phyloP scores from a whole-genome alignment of 2,329 filamentous ascomycete genomes.

The Fusarium brachygibbosum region DNA sequence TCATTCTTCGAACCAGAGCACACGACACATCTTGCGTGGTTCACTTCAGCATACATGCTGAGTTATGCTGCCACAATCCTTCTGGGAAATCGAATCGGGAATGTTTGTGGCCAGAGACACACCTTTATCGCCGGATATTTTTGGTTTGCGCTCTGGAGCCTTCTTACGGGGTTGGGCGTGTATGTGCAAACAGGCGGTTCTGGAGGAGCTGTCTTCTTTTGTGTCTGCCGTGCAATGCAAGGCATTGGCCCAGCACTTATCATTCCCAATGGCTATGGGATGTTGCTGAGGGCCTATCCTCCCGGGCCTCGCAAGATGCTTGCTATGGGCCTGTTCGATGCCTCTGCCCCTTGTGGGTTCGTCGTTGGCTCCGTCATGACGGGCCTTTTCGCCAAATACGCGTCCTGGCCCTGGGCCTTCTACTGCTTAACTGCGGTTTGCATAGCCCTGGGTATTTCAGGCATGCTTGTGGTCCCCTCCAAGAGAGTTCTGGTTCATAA shows the following conservation, averaged over 20 bases:
- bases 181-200: constrained; percentile 29
- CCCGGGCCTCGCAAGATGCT: constrained; percentile 45
- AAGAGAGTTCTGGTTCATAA: constrained; percentile 42
- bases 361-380: constrained; percentile 46
- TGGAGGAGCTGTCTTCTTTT: constrained; percentile 42
- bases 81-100: constrained; percentile 44
- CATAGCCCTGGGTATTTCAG: constrained; percentile 38
- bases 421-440: constrained; percentile 43
- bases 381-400: constrained; percentile 42
- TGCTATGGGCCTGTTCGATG: constrained; percentile 45
- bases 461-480: constrained; percentile 41
- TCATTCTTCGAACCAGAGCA: constrained; percentile 42
- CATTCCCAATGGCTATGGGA: constrained; percentile 43
- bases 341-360: constrained; percentile 43
- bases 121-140: constrained; percentile 44
- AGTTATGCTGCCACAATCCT: constrained; percentile 41
- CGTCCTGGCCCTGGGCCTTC: constrained; percentile 47
- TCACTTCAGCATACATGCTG: constrained; percentile 44
- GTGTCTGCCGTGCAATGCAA: constrained; percentile 46
- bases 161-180: constrained; percentile 42
- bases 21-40: constrained; percentile 45
- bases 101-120: constrained; percentile 43
- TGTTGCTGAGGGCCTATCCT: constrained; percentile 46
- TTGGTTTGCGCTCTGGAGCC: constrained; percentile 48
- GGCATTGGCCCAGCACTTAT: constrained; percentile 45